Evolutionary conservation across 129 eudicot genomes (phyloP).

Genomic region (Apium graveolens): DNA sequence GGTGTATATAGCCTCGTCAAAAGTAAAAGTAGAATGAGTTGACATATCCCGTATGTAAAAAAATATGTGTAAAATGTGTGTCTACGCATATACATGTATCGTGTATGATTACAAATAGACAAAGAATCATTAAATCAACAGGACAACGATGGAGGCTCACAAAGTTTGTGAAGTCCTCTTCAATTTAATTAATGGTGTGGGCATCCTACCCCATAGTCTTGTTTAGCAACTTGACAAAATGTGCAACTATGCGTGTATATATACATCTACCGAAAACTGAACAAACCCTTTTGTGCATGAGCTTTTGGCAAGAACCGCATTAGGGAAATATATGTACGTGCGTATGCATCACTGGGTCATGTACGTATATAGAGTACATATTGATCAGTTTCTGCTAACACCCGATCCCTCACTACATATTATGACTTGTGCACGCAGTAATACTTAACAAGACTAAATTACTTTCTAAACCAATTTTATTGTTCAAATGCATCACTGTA

Average conservation of each 20-base stretch:
- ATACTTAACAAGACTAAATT: no score
- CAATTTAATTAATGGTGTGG: slow-evolving; percentile 1
- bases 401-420: background rate
- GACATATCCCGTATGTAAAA: no score
- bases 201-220: background rate
- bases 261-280: background rate
- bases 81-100: no score
- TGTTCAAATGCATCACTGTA: no score
- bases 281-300: background rate
- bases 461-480: no score
- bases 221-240: background rate
- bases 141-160: slow-evolving; percentile 1
- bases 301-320: background rate
- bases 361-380: no score
- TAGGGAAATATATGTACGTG: background rate
- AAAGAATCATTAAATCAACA: background rate
- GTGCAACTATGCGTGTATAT: background rate
- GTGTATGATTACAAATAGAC: background rate
- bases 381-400: background rate
- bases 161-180: background rate
- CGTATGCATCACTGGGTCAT: background rate
- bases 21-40: no score
- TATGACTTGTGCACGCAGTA: no score
- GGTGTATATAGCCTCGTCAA: no score
- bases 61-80: no score